Evolutionary conservation across 345 rosid species (phyloP).

Genomic region (Bruguiera parviflora): DNA sequence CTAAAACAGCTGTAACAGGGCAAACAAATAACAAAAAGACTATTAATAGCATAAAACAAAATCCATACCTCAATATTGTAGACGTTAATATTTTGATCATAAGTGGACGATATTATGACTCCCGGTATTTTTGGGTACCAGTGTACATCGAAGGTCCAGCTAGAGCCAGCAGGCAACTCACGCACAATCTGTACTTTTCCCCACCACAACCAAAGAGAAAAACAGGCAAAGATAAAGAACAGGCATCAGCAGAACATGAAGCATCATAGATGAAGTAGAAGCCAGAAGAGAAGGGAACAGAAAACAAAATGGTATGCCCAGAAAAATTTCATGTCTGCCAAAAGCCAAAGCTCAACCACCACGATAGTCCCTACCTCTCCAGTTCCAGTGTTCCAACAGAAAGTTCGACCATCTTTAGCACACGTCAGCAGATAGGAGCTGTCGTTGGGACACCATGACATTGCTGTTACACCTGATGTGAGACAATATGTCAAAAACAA

Average conservation of each 20-base stretch:
- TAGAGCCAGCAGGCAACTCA: slow-evolving; percentile 94
- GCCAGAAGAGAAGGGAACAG: not conserved
- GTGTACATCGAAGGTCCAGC: slow-evolving; percentile 98
- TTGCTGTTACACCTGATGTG: slow-evolving; percentile 89
- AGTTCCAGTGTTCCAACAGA: slow-evolving; percentile 93
- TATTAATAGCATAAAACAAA: slow-evolving; percentile 2
- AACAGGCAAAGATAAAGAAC: not conserved
- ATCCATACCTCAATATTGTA: slow-evolving; percentile 86
- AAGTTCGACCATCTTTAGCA: slow-evolving; percentile 95
- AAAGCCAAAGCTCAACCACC: slow-evolving; percentile 7
- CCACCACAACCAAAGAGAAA: too few species aligned
- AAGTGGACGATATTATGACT: slow-evolving; percentile 92
- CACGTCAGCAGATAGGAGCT: slow-evolving; percentile 95
- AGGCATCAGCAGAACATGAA: slow-evolving; percentile 1
- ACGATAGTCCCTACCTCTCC: slow-evolving; percentile 58
- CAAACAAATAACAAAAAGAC: not conserved
- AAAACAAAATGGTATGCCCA: not conserved
- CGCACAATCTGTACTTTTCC: slow-evolving; percentile 56
- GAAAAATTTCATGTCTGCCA: not conserved
- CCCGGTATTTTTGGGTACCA: slow-evolving; percentile 98
- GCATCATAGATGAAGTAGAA: not conserved
- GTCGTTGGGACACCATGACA: slow-evolving; percentile 99
- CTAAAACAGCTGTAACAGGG: not conserved
- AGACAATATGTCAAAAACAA: not conserved
- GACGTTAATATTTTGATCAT: slow-evolving; percentile 92